These are phyloP conservation scores for Dactylis glomerata DNA, from an alignment of 176 grass and related monocot species.

Conservation along the genomic window DNA sequence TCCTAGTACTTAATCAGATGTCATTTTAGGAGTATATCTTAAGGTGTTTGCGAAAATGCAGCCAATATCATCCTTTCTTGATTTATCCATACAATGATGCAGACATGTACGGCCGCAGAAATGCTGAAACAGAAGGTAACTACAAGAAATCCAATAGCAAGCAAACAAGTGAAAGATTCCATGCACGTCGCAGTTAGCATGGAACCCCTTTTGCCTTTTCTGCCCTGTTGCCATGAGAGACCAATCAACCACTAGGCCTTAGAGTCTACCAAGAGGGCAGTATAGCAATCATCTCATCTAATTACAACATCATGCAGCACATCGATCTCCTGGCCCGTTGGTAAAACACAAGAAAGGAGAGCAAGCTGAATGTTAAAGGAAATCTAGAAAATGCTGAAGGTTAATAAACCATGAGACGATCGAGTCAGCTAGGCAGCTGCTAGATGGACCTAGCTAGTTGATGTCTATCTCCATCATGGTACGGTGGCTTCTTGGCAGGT, in stretches of 20 bases:
- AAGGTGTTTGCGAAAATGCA: not conserved
- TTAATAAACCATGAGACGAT: not conserved
- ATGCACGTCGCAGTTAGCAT: slow-evolving; percentile 36
- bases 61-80: slow-evolving; percentile 10
- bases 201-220: slow-evolving; percentile 6
- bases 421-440: not conserved
- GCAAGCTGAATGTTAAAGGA: not conserved
- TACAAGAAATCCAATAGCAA: slow-evolving; percentile 43
- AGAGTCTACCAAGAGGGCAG: not conserved
- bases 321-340: not conserved
- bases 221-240: not conserved
- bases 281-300: slow-evolving; percentile 18
- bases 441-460: slow-evolving; percentile 36
- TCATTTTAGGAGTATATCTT: not conserved
- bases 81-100: not conserved
- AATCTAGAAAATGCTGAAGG: not conserved
- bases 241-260: not conserved
- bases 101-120: slow-evolving; percentile 8
- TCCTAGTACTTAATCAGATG: not conserved
- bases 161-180: slow-evolving; percentile 52
- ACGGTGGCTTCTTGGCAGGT: not conserved
- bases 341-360: slow-evolving; percentile 16
- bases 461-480: slow-evolving; percentile 41
- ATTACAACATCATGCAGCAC: slow-evolving; percentile 9
- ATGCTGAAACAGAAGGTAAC: slow-evolving; percentile 22